These are phyloP conservation scores for Penicillium thymicola DNA, from an alignment of 2,329 filamentous ascomycete genomes.

Conservation along the genomic window DNA sequence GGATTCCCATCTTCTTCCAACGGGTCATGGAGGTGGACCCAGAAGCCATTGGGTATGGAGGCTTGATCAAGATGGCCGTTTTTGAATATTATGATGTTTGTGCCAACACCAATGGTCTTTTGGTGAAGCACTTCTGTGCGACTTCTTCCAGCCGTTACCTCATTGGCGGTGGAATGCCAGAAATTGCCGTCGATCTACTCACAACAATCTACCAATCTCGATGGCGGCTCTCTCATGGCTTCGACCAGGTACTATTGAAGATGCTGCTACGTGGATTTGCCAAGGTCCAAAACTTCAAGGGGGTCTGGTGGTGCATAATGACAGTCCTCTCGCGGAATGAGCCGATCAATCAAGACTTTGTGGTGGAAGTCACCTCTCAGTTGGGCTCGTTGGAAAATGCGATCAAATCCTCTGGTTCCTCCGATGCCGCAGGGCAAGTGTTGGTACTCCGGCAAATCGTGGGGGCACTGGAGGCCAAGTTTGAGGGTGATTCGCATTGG, in stretches of 20 bases:
- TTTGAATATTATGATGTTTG: constrained; percentile 41
- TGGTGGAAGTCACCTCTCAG: constrained; percentile 29
- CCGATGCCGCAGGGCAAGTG: neutral
- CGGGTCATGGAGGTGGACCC: constrained; percentile 29
- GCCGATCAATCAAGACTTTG: constrained; percentile 30
- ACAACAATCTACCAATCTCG: constrained; percentile 37
- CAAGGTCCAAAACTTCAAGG: constrained; percentile 28
- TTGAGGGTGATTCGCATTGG: constrained; percentile 9
- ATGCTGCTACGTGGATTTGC: constrained; percentile 38
- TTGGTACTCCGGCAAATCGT: neutral
- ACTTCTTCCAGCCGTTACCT: constrained; percentile 28
- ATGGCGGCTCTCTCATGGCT: constrained; percentile 31
- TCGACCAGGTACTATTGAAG: constrained; percentile 39
- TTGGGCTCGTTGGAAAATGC: neutral
- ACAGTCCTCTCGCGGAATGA: constrained; percentile 36
- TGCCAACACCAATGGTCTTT: constrained; percentile 29
- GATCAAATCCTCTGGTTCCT: neutral
- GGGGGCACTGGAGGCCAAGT: constrained; percentile 9
- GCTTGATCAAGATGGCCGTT: constrained; percentile 35
- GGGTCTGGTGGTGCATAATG: constrained; percentile 42
- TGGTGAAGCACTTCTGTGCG: constrained; percentile 38
- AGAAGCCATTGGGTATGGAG: constrained; percentile 16
- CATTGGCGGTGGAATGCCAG: constrained; percentile 24
- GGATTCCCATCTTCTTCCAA: constrained; percentile 37
- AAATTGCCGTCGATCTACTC: constrained; percentile 34